Evolutionary conservation across 768 basidiomycete species (phyloP).

Genomic region (Suillus paluster): DNA sequence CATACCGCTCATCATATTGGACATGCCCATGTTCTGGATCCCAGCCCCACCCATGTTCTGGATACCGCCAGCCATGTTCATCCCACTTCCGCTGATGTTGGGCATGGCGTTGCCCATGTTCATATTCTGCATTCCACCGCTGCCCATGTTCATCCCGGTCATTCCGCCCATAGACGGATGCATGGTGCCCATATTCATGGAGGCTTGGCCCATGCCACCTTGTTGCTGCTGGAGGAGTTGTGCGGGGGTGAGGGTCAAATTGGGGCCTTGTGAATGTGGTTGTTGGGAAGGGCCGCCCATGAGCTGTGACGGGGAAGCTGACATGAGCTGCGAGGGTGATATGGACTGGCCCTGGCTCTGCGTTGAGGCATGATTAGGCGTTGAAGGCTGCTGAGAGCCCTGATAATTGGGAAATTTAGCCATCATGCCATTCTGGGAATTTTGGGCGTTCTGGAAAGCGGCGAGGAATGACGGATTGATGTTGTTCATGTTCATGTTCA

Average conservation of each 20-base stretch:
- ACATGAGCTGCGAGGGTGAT: conserved; percentile 25
- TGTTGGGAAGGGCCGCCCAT: conserved; percentile 21
- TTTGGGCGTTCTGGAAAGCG: conserved; percentile 29
- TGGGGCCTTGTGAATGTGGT: conserved; percentile 14
- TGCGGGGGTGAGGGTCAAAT: conserved; percentile 39
- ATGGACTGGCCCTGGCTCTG: conserved; percentile 24
- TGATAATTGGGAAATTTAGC: conserved; percentile 20
- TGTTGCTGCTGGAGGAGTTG: conserved; percentile 43
- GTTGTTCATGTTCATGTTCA: conserved; percentile 14
- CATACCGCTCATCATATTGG: conserved; percentile 14
- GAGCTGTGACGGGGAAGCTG: conserved; percentile 28
- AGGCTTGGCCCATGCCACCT: conserved; percentile 14
- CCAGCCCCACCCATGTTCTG: conserved; percentile 26
- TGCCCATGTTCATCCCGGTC: conserved; percentile 23
- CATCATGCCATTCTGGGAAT: conserved; percentile 16
- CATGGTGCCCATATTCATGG: conserved; percentile 19
- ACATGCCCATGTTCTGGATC: conserved; percentile 24
- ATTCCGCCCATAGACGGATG: conserved; percentile 29
- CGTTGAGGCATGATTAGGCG: conserved; percentile 9
- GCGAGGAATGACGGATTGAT: conserved; percentile 41
- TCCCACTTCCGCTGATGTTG: conserved; percentile 13
- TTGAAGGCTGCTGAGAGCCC: conserved; percentile 18
- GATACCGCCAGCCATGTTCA: conserved; percentile 30
- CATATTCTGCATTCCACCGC: conserved; percentile 24
- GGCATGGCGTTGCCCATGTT: conserved; percentile 22